Evolutionary conservation across 345 rosid genomes (phyloP), one percentile per base, ranked within the genome.

Genomic region (Crucihimalaya himalaica): DNA sequence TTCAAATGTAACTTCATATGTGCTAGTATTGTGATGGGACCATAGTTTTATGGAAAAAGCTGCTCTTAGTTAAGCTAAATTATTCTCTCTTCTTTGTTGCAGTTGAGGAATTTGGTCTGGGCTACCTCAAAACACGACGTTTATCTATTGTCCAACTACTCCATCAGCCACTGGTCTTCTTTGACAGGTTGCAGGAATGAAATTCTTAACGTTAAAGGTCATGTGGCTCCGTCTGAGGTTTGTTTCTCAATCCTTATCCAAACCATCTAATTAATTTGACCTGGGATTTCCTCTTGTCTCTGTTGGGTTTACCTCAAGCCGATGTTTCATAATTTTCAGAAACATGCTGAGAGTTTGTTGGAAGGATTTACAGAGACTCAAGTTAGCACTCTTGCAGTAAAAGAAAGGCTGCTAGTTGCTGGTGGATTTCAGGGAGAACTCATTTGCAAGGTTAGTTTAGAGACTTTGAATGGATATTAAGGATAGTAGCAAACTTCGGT

Each of bases 371-470:
- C 89, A 0, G 88, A 83, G 79, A 88, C 89, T 39, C 96, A 89
- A 89, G 89, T 89, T 58, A 87, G 96, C 71, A 87, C 96, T 3
- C 86, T 89, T 70, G 89, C 96, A 16, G 96, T 89, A 9, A 86
- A 83, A 66, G 93, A 87, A 72, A 84, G 83, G 37, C 80, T 86
- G 78, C 78, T 89, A 47, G 88, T 87, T 67, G 96, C 93, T 54
- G 96, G 96, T 23, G 96, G 96, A 18, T 89, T 89, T 80, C 96
- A 85, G 73, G 96, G 96, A 70, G 96, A 89, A 58, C 83, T 89
- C 23, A 88, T 89, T 68, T 89, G 91, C 81, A 89, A 88, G 93
- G 96, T 88, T 70, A 63, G 73, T 37, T 50, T 3, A 29, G 11
- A 37, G 58, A 31, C 18, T 16, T 40, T 60, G 21, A 52, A 68